These are phyloP conservation scores for Mycena galopus DNA, from an alignment of 768 basidiomycete species.

Conservation along the genomic window DNA sequence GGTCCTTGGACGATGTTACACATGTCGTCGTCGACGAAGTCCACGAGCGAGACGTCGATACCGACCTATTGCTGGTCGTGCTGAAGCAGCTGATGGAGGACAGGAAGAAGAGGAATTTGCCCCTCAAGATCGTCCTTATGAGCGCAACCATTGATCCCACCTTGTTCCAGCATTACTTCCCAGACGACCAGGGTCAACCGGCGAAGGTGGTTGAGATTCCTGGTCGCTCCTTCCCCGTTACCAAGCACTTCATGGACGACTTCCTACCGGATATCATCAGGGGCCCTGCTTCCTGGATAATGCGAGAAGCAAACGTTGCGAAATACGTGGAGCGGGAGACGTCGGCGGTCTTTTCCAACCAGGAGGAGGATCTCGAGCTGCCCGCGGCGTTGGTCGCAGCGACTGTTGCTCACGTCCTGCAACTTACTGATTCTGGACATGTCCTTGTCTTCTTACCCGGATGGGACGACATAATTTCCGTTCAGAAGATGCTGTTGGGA, in stretches of 20 bases:
- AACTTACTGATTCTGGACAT: slow-evolving; percentile 83
- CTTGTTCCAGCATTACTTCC: slow-evolving; percentile 92
- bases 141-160: slow-evolving; percentile 95
- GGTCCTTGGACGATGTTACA: slow-evolving; percentile 80
- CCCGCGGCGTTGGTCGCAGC: slow-evolving; percentile 87
- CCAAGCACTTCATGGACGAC: slow-evolving; percentile 85
- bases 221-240: slow-evolving; percentile 93
- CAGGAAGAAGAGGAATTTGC: slow-evolving; percentile 74
- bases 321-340: slow-evolving; percentile 79
- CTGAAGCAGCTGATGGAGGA: slow-evolving; percentile 86
- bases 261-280: slow-evolving; percentile 67
- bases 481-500: slow-evolving; percentile 73
- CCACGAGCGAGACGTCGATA: slow-evolving; percentile 95
- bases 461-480: slow-evolving; percentile 88
- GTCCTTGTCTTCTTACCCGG: slow-evolving; percentile 94
- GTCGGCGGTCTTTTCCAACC: slow-evolving; percentile 18
- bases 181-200: slow-evolving; percentile 66
- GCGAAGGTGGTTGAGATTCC: slow-evolving; percentile 85
- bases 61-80: slow-evolving; percentile 89
- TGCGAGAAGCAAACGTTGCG: slow-evolving; percentile 74
- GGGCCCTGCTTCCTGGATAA: slow-evolving; percentile 69
- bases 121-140: slow-evolving; percentile 93
- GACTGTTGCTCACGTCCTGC: slow-evolving; percentile 82
- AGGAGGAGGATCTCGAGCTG: slow-evolving; percentile 76
- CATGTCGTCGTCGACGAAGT: slow-evolving; percentile 97